phyloP scores from a whole-genome alignment of 2,329 filamentous ascomycete genomes.

The Orbilia javanica region DNA sequence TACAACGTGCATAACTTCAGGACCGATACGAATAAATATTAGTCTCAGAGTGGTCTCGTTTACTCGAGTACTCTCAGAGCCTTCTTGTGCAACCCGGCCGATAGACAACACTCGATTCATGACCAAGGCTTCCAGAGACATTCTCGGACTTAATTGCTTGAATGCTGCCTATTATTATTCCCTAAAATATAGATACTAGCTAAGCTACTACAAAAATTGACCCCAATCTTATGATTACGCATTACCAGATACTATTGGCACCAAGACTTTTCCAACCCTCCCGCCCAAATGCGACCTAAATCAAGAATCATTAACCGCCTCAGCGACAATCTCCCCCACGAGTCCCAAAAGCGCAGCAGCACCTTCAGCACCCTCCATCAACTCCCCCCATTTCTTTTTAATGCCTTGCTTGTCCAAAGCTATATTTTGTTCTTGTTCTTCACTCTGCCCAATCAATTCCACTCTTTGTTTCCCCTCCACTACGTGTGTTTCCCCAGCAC shows the following conservation, averaged over 20 bases:
- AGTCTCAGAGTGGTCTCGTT: too few species aligned
- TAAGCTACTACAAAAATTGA: too few species aligned
- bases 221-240: too few species aligned
- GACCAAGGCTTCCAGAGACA: too few species aligned
- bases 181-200: too few species aligned
- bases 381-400: slow-evolving; percentile 41
- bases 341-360: slow-evolving; percentile 3
- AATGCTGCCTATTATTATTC: too few species aligned
- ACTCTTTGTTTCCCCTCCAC: slow-evolving; percentile 47
- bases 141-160: too few species aligned
- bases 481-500: slow-evolving; percentile 33
- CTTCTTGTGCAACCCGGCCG: too few species aligned
- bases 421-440: slow-evolving; percentile 42
- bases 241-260: neutral
- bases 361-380: slow-evolving; percentile 45
- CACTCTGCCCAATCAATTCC: slow-evolving; percentile 41
- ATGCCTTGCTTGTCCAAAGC: slow-evolving; percentile 27
- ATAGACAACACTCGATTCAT: too few species aligned
- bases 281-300: neutral
- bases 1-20: too few species aligned
- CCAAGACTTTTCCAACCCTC: neutral
- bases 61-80: too few species aligned
- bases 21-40: too few species aligned
- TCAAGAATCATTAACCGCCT: neutral
- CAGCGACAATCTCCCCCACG: slow-evolving; percentile 7